These are phyloP conservation scores for Penicillium taxi DNA, from an alignment of 495 filamentous ascomycete species.

Conservation along the genomic window DNA sequence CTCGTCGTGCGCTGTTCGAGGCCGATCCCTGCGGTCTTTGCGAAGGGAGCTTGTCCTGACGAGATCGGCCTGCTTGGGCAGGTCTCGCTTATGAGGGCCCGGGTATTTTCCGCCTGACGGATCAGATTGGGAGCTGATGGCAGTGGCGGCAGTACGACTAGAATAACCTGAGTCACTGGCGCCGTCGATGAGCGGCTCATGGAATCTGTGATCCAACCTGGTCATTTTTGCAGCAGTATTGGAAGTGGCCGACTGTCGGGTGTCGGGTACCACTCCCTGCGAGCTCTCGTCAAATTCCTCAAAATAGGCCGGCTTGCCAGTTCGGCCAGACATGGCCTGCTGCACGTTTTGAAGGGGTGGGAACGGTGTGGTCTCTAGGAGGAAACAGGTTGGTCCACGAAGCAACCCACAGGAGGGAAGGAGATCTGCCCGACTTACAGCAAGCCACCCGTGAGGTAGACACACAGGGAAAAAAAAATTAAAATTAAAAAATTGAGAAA, in stretches of 20 bases:
- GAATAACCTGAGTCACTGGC: constrained; percentile 60
- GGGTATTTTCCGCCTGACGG: constrained; percentile 38
- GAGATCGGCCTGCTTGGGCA: constrained; percentile 26
- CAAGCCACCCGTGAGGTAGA: too few species aligned
- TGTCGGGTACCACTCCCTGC: constrained; percentile 39
- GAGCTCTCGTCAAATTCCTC: constrained; percentile 53
- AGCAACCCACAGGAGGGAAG: constrained; percentile 2
- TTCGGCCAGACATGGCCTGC: constrained; percentile 35
- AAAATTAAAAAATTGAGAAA: too few species aligned
- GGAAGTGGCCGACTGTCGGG: constrained; percentile 44
- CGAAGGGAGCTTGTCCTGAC: constrained; percentile 25
- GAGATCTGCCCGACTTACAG: constrained; percentile 12
- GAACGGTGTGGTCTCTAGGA: constrained; percentile 8
- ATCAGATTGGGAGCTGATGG: constrained; percentile 47
- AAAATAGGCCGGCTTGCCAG: constrained; percentile 39
- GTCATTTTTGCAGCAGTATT: constrained; percentile 39
- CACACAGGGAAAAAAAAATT: too few species aligned
- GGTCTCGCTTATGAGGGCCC: constrained; percentile 32
- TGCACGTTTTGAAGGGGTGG: constrained; percentile 12
- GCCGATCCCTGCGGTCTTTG: constrained; percentile 30
- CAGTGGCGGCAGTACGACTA: constrained; percentile 52
- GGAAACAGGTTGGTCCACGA: constrained; percentile 15
- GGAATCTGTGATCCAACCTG: constrained; percentile 37
- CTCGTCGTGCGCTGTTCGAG: constrained; percentile 26
- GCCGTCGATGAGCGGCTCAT: constrained; percentile 36